Evolutionary conservation across 768 basidiomycete species (phyloP), one percentile per base, ranked within the genome.

Genomic region (Tulasnella sp.): DNA sequence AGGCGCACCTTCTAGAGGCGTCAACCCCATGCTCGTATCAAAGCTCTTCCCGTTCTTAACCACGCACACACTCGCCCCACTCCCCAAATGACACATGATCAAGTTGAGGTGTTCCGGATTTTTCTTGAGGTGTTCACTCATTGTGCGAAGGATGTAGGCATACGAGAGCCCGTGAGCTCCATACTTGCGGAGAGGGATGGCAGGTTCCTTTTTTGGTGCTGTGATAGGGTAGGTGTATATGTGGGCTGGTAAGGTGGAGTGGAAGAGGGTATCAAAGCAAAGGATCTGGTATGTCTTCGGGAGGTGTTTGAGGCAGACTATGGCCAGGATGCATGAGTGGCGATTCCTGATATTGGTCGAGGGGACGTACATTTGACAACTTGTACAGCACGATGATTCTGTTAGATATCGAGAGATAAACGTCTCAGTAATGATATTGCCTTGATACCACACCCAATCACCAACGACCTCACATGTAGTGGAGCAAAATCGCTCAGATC

Each of bases 21-120:
- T 93, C 38, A 96, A 78, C 2, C 91, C 92, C 93, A 96, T 96
- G 38, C 81, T 84, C 1, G 90, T 94, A 70, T 95, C 89, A 64
- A 85, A 76, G 21, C 86, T 88, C 61, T 78, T 73, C 21, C 93
- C 93, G 41, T 75, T 68, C 51, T 77, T 76, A 69, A 95, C 84
- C 17, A 82, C 82, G 69, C 89, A 92, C 13, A 78, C 81, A 13
- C 85, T 89, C 0, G 91, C 92, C 13, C 93, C 93, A n/a, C 88
- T 88, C 3, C 92, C 92, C 58, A 95, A 80, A 70, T 95, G 93
- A 29, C 90, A 75, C 15, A 89, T 76, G 60, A 95, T 89, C 52
- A 94, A 76, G 68, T 85, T 90, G 48, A 85, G 72, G 9, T 80
- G 66, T 11, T 74, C 66, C 19, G 74, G 66, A 1, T 76, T 72